Evolutionary conservation across 108 stramenopile species (phyloP), one percentile per base, ranked within the genome.

Genomic region (Parmales sp.): DNA sequence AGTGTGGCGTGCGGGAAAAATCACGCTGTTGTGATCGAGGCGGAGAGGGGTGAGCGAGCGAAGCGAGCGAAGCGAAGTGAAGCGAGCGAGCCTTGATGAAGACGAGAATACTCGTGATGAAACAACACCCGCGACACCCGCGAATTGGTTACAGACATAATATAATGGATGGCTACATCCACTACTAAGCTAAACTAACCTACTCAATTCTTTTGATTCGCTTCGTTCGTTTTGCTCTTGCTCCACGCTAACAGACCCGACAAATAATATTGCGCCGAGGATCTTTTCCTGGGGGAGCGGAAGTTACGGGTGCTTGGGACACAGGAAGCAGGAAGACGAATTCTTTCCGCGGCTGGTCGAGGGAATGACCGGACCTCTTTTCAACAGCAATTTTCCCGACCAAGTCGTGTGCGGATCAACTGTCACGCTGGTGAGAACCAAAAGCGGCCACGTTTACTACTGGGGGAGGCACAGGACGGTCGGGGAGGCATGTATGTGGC

Each of bases 211-310:
- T n/a, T n/a, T n/a, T n/a, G n/a, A n/a, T n/a, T n/a, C n/a, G n/a
- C n/a, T n/a, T n/a, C n/a, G n/a, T n/a, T n/a, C n/a, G n/a, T n/a
- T n/a, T n/a, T n/a, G n/a, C n/a, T n/a, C n/a, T n/a, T n/a, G n/a
- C n/a, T n/a, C n/a, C n/a, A n/a, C n/a, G n/a, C n/a, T n/a, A 20
- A 66, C 69, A 50, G 16, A 48, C 43, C 16, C 43, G 13, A 13
- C 43, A 44, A 44, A 44, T 9, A 44, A 50, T 54, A 49, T 38
- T 28, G 31, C 45, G 8, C 85, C 83, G 11, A 74, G 87, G 1
- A 82, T 85, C 54, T 88, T 88, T 75, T 68, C 86, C 1, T 91
- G 86, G 86, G 92, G 92, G 49, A 83, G 84, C 69, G 89, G 92
- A 18, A 82, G 87, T 60, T 93, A 93, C 74, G 92, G 92, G 38